phyloP scores from a whole-genome alignment of 1,284 basidiomycete genomes.

The Naganishia albida region DNA sequence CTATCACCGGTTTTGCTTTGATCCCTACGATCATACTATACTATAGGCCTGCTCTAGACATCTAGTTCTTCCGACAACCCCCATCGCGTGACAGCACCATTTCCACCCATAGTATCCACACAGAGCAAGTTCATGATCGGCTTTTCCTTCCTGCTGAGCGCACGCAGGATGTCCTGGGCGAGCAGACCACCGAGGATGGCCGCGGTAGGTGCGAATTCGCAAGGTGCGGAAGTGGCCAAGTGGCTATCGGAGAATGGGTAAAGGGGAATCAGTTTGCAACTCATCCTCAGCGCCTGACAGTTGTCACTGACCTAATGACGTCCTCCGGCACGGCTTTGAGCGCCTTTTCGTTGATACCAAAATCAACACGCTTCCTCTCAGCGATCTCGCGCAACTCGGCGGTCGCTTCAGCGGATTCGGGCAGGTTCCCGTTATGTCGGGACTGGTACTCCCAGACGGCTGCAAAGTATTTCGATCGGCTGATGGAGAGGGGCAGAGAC shows the following conservation, averaged over 20 bases:
- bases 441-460: constrained; percentile 82
- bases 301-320: constrained; percentile 42
- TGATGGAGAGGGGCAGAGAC: not conserved
- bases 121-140: constrained; percentile 90
- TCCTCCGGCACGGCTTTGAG: constrained; percentile 62
- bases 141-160: constrained; percentile 81
- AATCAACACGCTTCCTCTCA: constrained; percentile 61
- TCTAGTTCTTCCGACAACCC: constrained; percentile 42
- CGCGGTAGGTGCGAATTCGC: constrained; percentile 84
- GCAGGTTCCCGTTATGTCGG: constrained; percentile 51
- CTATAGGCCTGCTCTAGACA: constrained; percentile 19
- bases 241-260: constrained; percentile 54
- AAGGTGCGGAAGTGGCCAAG: constrained; percentile 67
- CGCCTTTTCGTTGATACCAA: constrained; percentile 70
- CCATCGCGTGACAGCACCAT: constrained; percentile 43
- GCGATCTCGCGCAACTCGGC: constrained; percentile 66
- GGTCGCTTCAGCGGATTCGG: constrained; percentile 46
- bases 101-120: constrained; percentile 74
- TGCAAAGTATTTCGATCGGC: constrained; percentile 44
- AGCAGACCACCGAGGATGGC: constrained; percentile 92
- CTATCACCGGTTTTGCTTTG: no score
- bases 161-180: constrained; percentile 91
- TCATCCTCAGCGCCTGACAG: not conserved
- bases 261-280: not conserved
- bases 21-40: not conserved